Conservation (phyloP, 2,329 filamentous ascomycete species). For the Fusarium avenaceum region DNA sequence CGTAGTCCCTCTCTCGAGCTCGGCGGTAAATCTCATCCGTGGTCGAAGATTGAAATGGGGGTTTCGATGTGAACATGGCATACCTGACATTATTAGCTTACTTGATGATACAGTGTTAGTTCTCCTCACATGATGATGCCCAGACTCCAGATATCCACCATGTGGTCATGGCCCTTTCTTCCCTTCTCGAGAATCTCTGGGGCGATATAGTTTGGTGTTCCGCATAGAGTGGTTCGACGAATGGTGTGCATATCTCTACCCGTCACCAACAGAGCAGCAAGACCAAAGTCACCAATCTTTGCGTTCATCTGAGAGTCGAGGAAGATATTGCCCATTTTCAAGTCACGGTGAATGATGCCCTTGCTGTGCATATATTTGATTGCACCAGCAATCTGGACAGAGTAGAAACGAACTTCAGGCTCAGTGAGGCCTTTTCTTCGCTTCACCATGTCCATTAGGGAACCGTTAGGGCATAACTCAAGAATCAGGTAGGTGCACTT, state of each 20-base stretch:
- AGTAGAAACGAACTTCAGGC: slow-evolving; percentile 93
- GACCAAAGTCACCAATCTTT: slow-evolving; percentile 96
- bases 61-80: slow-evolving; percentile 95
- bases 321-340: slow-evolving; percentile 99
- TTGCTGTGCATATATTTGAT: slow-evolving; percentile 98
- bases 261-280: slow-evolving; percentile 91
- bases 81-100: slow-evolving; percentile 68
- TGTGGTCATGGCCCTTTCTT: slow-evolving; percentile 95
- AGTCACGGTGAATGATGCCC: slow-evolving; percentile 94
- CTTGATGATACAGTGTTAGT: not conserved
- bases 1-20: slow-evolving; percentile 79
- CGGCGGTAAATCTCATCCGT: slow-evolving; percentile 87
- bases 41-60: slow-evolving; percentile 93
- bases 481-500: slow-evolving; percentile 93
- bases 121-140: slow-evolving; percentile 89
- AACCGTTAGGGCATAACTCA: slow-evolving; percentile 94
- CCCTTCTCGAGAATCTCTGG: slow-evolving; percentile 96
- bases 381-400: slow-evolving; percentile 93
- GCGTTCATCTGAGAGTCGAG: slow-evolving; percentile 95
- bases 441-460: slow-evolving; percentile 97
- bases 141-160: slow-evolving; percentile 98
- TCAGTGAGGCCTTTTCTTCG: slow-evolving; percentile 90
- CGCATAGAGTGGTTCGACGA: slow-evolving; percentile 92
- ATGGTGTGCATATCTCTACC: slow-evolving; percentile 88
- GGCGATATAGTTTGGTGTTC: slow-evolving; percentile 98